These are phyloP conservation scores for Xylariomycetidae sp. DNA, from an alignment of 2,329 filamentous ascomycete species.

Conservation along the genomic window DNA sequence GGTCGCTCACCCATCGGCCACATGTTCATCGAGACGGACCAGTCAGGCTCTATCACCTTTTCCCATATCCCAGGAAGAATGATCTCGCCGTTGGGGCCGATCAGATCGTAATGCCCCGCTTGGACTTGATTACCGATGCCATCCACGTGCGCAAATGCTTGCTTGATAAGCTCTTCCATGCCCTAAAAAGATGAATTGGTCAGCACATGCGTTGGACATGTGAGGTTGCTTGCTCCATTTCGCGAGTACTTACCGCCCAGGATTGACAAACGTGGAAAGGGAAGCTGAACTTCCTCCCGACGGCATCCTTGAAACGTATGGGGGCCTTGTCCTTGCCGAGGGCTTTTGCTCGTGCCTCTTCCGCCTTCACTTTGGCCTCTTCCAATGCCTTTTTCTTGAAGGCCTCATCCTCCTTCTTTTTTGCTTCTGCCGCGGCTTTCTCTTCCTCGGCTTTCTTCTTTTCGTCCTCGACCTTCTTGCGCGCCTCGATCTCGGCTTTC, in stretches of 20 bases:
- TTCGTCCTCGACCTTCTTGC: slow-evolving; percentile 33
- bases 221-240: too few species aligned
- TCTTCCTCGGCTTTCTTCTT: slow-evolving; percentile 32
- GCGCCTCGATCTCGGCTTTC: slow-evolving; percentile 32
- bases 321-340: slow-evolving; percentile 63
- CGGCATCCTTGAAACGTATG: slow-evolving; percentile 86
- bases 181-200: slow-evolving; percentile 45
- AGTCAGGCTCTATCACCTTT: slow-evolving; percentile 73
- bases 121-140: slow-evolving; percentile 71
- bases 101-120: slow-evolving; percentile 74
- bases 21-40: slow-evolving; percentile 64
- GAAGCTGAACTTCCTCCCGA: slow-evolving; percentile 88
- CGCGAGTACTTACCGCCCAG: slow-evolving; percentile 62
- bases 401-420: slow-evolving; percentile 53
- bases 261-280: slow-evolving; percentile 81
- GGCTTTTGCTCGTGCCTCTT: slow-evolving; percentile 39
- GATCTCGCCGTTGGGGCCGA: slow-evolving; percentile 75
- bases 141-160: slow-evolving; percentile 77
- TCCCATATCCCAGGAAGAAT: slow-evolving; percentile 81
- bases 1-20: slow-evolving; percentile 46
- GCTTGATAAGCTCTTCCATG: slow-evolving; percentile 82
- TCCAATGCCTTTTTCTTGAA: slow-evolving; percentile 46
- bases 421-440: slow-evolving; percentile 45
- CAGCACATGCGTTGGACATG: slow-evolving; percentile 1
- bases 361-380: slow-evolving; percentile 40